Percentiles rank a stretch among this genome's conserved stretches.
Conservation (phyloP, 2,329 filamentous ascomycete species). For the Claviceps paspali region DNA sequence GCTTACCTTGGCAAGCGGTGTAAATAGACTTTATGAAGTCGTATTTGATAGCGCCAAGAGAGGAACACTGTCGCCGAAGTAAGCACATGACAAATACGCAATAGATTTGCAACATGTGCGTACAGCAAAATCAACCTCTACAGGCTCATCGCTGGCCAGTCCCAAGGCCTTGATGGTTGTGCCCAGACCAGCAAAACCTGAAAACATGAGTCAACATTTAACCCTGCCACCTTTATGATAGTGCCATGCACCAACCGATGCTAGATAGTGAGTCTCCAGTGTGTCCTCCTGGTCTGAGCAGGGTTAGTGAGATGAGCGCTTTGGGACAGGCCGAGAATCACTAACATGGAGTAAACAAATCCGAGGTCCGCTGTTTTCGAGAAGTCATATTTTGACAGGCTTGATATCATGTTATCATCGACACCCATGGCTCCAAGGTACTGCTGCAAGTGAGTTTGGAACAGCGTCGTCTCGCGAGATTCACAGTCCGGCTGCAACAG, state of each 20-base stretch:
- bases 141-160: slow-evolving; percentile 33
- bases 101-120: slow-evolving; percentile 12
- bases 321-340: slow-evolving; percentile 1
- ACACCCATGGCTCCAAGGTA: slow-evolving; percentile 57
- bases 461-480: slow-evolving; percentile 26
- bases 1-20: slow-evolving; percentile 36
- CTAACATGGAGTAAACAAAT: slow-evolving; percentile 77
- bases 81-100: not conserved
- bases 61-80: slow-evolving; percentile 45
- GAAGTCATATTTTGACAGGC: slow-evolving; percentile 71
- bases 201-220: not conserved
- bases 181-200: slow-evolving; percentile 62
- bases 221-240: slow-evolving; percentile 1
- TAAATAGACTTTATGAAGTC: slow-evolving; percentile 46
- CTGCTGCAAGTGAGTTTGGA: slow-evolving; percentile 53
- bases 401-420: slow-evolving; percentile 46
- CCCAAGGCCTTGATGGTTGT: slow-evolving; percentile 49
- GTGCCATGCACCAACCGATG: slow-evolving; percentile 15
- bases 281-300: slow-evolving; percentile 20
- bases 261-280: slow-evolving; percentile 13
- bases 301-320: not conserved
- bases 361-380: slow-evolving; percentile 52
- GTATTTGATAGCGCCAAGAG: slow-evolving; percentile 60
- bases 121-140: slow-evolving; percentile 63
- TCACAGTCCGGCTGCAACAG: slow-evolving; percentile 26